Evolutionary conservation across 1,284 basidiomycete genomes (phyloP).

Genomic region (Sanghuangporus baumii): DNA sequence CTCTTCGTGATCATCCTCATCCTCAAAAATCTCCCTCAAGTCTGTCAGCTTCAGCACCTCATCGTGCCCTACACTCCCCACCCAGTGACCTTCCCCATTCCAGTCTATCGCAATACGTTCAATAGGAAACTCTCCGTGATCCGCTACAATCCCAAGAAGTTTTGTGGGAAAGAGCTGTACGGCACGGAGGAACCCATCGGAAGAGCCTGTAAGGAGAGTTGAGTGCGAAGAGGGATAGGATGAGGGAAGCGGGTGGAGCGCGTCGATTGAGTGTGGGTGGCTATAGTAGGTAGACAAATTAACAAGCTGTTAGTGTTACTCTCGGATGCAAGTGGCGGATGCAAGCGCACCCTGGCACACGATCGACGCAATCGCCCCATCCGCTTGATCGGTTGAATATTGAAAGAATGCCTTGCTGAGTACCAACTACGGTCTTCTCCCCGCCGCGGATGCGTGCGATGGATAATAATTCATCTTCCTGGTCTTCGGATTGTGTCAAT

Average conservation of each 20-base stretch:
- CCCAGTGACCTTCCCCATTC: constrained; percentile 63
- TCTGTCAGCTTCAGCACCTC: constrained; percentile 84
- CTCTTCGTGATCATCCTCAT: constrained; percentile 31
- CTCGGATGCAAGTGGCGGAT: not conserved
- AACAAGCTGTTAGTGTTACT: not conserved
- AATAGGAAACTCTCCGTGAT: constrained; percentile 88
- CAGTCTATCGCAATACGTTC: constrained; percentile 70
- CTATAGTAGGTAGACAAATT: constrained; percentile 32
- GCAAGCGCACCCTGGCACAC: constrained; percentile 71
- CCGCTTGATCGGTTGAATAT: constrained; percentile 86
- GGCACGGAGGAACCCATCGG: constrained; percentile 87
- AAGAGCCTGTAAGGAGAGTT: constrained; percentile 87
- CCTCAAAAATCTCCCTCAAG: constrained; percentile 59
- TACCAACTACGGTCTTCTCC: constrained; percentile 83
- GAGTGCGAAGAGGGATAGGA: constrained; percentile 60
- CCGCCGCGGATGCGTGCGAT: constrained; percentile 72
- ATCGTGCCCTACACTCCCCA: constrained; percentile 93
- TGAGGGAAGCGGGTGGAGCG: constrained; percentile 68
- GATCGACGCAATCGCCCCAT: constrained; percentile 90
- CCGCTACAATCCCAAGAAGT: constrained; percentile 84
- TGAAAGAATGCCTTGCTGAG: constrained; percentile 86
- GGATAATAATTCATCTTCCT: constrained; percentile 91
- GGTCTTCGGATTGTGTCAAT: constrained; percentile 82
- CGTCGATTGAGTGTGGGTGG: constrained; percentile 84
- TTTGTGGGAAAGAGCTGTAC: constrained; percentile 89